Evolutionary conservation across 352 stramenopile genomes (phyloP).

Genomic region (Phytopythium aichiense): DNA sequence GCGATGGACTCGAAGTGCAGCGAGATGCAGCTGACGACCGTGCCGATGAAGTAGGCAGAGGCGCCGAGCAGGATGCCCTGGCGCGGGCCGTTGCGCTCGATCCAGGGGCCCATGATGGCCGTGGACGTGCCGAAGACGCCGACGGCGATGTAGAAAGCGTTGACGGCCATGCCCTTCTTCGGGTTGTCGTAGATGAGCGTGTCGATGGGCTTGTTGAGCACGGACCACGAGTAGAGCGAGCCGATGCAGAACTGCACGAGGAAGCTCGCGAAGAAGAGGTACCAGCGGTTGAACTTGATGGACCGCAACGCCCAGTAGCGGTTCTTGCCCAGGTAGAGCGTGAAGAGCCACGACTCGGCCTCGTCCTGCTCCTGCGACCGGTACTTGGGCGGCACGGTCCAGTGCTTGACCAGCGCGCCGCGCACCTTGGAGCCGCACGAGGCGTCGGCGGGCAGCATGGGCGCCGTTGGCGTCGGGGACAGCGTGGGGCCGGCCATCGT

Average conservation of each 20-base stretch:
- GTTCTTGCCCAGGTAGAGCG: constrained; percentile 53
- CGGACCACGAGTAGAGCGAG: constrained; percentile 66
- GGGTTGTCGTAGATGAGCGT: constrained; percentile 34
- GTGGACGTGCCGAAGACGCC: constrained; percentile 56
- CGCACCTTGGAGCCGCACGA: constrained; percentile 27
- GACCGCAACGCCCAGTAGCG: constrained; percentile 33
- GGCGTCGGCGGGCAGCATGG: constrained; percentile 13
- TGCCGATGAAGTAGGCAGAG: constrained; percentile 38
- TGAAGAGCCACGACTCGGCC: constrained; percentile 57
- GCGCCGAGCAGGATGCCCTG: constrained; percentile 45
- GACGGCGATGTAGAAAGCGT: constrained; percentile 69
- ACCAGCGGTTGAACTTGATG: constrained; percentile 58
- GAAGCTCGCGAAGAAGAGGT: constrained; percentile 60
- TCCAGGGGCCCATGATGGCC: constrained; percentile 70
- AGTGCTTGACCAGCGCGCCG: constrained; percentile 34
- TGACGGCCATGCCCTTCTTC: constrained; percentile 46
- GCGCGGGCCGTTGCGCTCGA: constrained; percentile 57
- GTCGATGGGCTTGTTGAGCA: constrained; percentile 72
- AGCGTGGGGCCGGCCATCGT: constrained; percentile 22
- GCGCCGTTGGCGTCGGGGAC: constrained; percentile 9
- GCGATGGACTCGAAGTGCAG: constrained; percentile 39
- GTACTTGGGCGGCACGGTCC: constrained; percentile 39
- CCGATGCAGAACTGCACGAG: constrained; percentile 70
- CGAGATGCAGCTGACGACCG: constrained; percentile 40
- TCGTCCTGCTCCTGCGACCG: constrained; percentile 53